Base-by-base conservation (phyloP, 805 yeast species). In the Ogataea methylovora region DNA sequence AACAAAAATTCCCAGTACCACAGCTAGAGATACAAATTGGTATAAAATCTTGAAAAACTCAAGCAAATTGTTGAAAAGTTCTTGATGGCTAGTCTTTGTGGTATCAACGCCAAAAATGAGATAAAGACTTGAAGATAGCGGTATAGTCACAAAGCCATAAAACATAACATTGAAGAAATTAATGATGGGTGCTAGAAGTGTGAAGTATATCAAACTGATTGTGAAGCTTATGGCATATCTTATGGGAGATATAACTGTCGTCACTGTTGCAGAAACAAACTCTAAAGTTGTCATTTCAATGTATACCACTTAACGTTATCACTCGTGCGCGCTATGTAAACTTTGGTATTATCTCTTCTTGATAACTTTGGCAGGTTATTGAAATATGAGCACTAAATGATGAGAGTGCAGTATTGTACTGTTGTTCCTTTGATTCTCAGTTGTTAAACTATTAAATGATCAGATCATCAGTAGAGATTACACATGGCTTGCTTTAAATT, bases 11-110 rank as follows among this genome's bases (percentile, higher is more conserved):
- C 59, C 59, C 23, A 46, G 27, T 3, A 51, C 13, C 7, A 45
- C 19, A 3, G 59, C 49, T 16, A 45, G 36, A 6, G 42, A 39
- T 9, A 39, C 15, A 27, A 45, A 44, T 33, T 54, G 58, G 34
- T 54, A 54, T 13, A 38, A 15, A 8, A 52, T 37, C 21, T 44
- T 39, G 8, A 32, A 14, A 3, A 33, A 14, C 8, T 20, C 13
- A 12, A 30, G 6, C 3, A 20, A 30, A 16, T 24, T 7, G 8
- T 21, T 8, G 6, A 4, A 20, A 16, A 20, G 8, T 16, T 8
- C 20, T 4, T 7, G 12, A 15, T 4, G 19, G 4, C 4, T 24
- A 5, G 4, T 12, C 16, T 21, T 16, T 16, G 15, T 14, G 8
- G 5, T 13, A 22, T 13, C 10, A 11, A 20, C 4, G 4, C 26